A percentile compares a stretch with the other conserved stretches of the same genome.
Evolutionary conservation across 495 filamentous ascomycete genomes (phyloP).

Genomic region (Platismatia glauca): DNA sequence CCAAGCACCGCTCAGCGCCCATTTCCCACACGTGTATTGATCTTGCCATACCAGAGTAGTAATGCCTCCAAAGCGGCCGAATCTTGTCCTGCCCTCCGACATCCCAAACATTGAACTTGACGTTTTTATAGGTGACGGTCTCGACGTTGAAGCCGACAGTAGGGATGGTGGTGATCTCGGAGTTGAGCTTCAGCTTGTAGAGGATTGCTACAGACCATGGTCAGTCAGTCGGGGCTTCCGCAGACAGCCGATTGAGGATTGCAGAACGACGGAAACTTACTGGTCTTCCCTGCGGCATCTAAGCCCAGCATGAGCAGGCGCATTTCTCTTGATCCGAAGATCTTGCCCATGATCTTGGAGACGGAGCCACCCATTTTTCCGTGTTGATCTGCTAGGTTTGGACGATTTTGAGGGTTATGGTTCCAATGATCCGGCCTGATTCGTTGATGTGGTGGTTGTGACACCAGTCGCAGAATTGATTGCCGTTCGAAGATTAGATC

Average conservation of each 20-base stretch:
- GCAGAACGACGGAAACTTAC: constrained; percentile 9
- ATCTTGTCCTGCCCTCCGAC: constrained; percentile 99
- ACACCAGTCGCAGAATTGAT: not conserved
- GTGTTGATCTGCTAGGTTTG: not conserved
- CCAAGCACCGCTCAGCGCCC: not conserved
- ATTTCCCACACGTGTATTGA: constrained; percentile 10
- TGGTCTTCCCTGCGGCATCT: constrained; percentile 99
- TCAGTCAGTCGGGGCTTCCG: not conserved
- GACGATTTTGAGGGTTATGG: not conserved
- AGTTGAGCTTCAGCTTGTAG: constrained; percentile 99
- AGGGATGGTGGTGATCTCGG: constrained; percentile 97
- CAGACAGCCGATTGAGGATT: not conserved
- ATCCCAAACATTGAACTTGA: constrained; percentile 99
- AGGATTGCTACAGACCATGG: constrained; percentile 55
- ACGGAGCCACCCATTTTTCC: constrained; percentile 65
- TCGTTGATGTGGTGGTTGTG: not conserved
- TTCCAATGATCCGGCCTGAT: not conserved
- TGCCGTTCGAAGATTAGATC: not conserved
- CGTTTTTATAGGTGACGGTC: constrained; percentile 99
- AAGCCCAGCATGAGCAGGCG: constrained; percentile 92
- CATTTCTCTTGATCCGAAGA: constrained; percentile 99
- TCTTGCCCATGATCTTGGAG: constrained; percentile 89
- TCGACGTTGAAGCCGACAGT: constrained; percentile 99
- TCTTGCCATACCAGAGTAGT: constrained; percentile 59
- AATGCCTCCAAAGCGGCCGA: constrained; percentile 97